A percentile compares a stretch with the other conserved stretches of the same genome.
Conservation (phyloP, 2,329 filamentous ascomycete genomes). For the Cladophialophora carrionii region DNA sequence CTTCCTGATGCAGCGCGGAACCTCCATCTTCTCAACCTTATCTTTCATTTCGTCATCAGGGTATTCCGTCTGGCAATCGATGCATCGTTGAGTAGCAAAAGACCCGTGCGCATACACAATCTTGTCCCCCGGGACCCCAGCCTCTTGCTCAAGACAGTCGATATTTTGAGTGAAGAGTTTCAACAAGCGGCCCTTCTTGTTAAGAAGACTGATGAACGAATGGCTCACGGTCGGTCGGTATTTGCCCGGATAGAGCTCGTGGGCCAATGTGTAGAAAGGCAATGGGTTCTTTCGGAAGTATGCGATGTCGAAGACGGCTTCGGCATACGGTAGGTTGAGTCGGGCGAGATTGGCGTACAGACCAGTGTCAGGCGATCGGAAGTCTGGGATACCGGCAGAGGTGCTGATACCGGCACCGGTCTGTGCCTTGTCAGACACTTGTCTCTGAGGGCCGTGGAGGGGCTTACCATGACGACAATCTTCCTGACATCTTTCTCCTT, state of each 20-base stretch:
- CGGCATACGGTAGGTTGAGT: slow-evolving; percentile 82
- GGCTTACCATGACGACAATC: slow-evolving; percentile 76
- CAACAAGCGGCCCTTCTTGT: slow-evolving; percentile 74
- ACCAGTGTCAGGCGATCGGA: slow-evolving; percentile 88
- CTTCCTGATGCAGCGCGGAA: slow-evolving; percentile 67
- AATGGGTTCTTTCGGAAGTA: slow-evolving; percentile 84
- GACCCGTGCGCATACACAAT: slow-evolving; percentile 95
- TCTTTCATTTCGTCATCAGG: slow-evolving; percentile 74
- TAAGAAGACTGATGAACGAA: slow-evolving; percentile 80
- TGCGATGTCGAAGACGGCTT: slow-evolving; percentile 90
- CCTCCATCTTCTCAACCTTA: slow-evolving; percentile 66
- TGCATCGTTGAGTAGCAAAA: slow-evolving; percentile 87
- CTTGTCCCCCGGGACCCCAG: slow-evolving; percentile 76
- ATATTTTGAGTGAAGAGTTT: slow-evolving; percentile 98
- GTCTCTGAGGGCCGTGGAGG: background rate
- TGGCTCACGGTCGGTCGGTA: slow-evolving; percentile 89
- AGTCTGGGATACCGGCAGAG: slow-evolving; percentile 79
- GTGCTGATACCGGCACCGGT: slow-evolving; percentile 79
- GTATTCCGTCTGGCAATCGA: slow-evolving; percentile 77
- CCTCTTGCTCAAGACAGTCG: slow-evolving; percentile 86
- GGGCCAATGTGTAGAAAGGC: slow-evolving; percentile 90
- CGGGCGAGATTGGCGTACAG: slow-evolving; percentile 89
- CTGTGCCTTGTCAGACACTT: slow-evolving; percentile 41
- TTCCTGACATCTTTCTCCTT: slow-evolving; percentile 66
- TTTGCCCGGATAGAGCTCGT: slow-evolving; percentile 87